Evolutionary conservation across 202 grass and related monocot genomes (phyloP), one percentile per base, ranked within the genome.

Genomic region (Brachypodium distachyon): DNA sequence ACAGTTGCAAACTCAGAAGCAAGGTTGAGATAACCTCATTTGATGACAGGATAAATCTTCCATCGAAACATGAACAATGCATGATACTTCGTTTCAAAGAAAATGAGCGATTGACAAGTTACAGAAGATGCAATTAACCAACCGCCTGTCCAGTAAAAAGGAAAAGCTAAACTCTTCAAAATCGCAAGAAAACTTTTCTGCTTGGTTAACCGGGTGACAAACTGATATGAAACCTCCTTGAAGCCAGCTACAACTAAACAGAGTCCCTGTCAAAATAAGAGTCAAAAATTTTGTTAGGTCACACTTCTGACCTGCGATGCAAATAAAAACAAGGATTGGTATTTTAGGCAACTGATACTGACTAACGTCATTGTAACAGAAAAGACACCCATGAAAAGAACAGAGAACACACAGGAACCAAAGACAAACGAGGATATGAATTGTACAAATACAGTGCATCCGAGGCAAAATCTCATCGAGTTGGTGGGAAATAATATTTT

Each of bases 81-180:
- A 62, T 19, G 9, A 22, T 44, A 44, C 67, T 54, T 46, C 82
- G 56, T 78, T 72, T 34, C 56, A 79, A 21, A 28, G 27, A 26
- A 32, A 71, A 54, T 25, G 25, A 64, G 36, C 26, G 13, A 25
- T 28, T 61, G 62, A 32, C 5, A 12, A 38, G 40, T 51, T 39
- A 43, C 10, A 57, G 6, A 50, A 34, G 38, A 58, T 41, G 14
- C 56, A 52, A 46, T 28, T 37, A 78, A 71, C 13, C 44, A 78
- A 71, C 13, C 44, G 54, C 61, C 38, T 79, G 47, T 73, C 33
- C 81, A 83, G 62, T 48, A 58, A 76, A 29, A 18, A 56, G 7
- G 1, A 36, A 1, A 46, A 50, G 16, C 51, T 77, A 77, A 77
- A 72, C 54, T 84, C 74, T 18, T 84, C 19, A 54, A 72, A 62